phyloP scores from a whole-genome alignment of 2,329 filamentous ascomycete species.

The Pyrenochaeta sp. region DNA sequence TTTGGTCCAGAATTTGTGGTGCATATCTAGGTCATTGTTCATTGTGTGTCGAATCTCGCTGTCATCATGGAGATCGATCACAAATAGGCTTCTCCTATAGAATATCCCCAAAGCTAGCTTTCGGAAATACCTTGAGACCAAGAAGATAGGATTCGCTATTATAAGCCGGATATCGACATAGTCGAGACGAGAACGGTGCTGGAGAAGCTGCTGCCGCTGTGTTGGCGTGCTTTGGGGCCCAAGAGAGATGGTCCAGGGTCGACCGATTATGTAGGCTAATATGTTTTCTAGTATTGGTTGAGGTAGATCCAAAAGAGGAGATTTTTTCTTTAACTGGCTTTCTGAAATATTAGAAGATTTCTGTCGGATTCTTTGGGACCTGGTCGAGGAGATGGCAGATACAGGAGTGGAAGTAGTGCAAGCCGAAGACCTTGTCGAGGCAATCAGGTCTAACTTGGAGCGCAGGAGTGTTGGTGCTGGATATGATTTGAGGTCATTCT shows the following conservation, averaged over 20 bases:
- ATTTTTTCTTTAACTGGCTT: background rate
- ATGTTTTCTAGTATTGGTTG: slow-evolving; percentile 29
- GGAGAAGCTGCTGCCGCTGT: slow-evolving; percentile 24
- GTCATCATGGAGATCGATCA: slow-evolving; percentile 33
- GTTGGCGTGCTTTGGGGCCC: slow-evolving; percentile 14
- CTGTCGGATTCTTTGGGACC: background rate
- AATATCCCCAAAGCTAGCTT: slow-evolving; percentile 25
- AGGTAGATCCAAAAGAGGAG: slow-evolving; percentile 14
- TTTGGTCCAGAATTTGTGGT: slow-evolving; percentile 31
- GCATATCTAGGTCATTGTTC: slow-evolving; percentile 21
- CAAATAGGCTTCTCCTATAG: slow-evolving; percentile 28
- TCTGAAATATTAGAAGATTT: background rate
- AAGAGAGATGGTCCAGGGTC: slow-evolving; percentile 25
- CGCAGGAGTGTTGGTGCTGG: slow-evolving; percentile 1
- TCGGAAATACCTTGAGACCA: slow-evolving; percentile 25
- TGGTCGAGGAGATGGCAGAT: slow-evolving; percentile 6
- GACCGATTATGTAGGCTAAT: slow-evolving; percentile 25
- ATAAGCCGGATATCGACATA: slow-evolving; percentile 31
- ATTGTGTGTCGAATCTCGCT: slow-evolving; percentile 13
- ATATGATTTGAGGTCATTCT: background rate
- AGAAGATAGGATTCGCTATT: slow-evolving; percentile 26
- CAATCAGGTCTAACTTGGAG: slow-evolving; percentile 2
- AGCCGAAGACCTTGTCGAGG: background rate
- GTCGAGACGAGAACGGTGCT: slow-evolving; percentile 25
- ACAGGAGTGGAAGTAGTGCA: slow-evolving; percentile 16